These are phyloP conservation scores for Lepidium didymum DNA, from an alignment of 345 rosid species.

Conservation along the genomic window DNA sequence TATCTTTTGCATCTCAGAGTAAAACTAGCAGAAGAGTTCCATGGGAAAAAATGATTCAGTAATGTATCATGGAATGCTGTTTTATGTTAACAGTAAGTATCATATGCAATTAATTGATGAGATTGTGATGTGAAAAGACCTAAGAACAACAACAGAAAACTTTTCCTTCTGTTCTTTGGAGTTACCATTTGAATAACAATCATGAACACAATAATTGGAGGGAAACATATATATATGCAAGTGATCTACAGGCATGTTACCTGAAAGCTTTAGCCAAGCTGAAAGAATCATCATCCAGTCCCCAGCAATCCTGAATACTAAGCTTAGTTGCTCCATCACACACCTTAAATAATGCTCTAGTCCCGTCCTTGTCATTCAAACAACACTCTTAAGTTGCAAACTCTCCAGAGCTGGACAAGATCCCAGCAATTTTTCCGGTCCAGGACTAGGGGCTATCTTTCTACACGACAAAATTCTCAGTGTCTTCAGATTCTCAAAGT, in stretches of 20 bases:
- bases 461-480: constrained; percentile 59
- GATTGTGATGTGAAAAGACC: neutral
- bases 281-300: constrained; percentile 69
- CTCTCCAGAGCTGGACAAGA: constrained; percentile 72
- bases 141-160: neutral
- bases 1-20: neutral
- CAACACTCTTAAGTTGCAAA: constrained; percentile 67
- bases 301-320: constrained; percentile 80
- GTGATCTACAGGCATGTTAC: constrained; percentile 28
- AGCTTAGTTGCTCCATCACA: constrained; percentile 59
- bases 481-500: constrained; percentile 70
- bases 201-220: neutral
- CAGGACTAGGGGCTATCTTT: constrained; percentile 62
- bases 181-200: neutral
- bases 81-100: constrained; percentile 1
- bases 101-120: neutral
- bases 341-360: constrained; percentile 66
- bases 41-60: neutral
- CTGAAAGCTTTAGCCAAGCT: constrained; percentile 56
- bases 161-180: neutral
- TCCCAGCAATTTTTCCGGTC: constrained; percentile 55
- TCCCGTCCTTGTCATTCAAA: constrained; percentile 51
- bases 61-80: neutral
- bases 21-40: neutral
- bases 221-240: neutral